A percentile compares a stretch with the other conserved stretches of the same genome.
Conservation (phyloP, 345 rosid genomes). For the Punica granatum region DNA sequence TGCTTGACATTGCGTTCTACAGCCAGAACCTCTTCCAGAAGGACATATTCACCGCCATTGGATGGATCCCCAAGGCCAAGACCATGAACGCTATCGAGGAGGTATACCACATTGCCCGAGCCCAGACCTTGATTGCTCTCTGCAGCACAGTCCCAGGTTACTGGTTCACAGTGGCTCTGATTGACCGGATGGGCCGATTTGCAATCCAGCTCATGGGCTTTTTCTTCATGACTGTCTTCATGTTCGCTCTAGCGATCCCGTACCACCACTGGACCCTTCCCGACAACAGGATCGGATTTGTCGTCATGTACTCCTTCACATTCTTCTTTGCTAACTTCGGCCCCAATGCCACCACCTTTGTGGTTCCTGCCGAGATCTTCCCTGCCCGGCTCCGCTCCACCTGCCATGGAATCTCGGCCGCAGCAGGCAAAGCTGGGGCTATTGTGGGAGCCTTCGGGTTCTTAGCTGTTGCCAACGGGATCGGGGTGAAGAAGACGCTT, state of each 20-base stretch:
- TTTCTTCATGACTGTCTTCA: conserved; percentile 19
- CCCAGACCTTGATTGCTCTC: conserved; percentile 16
- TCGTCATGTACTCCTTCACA: conserved; percentile 9
- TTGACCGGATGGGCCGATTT: conserved; percentile 14
- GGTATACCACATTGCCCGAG: conserved; percentile 13
- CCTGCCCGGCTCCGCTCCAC: conserved; percentile 15
- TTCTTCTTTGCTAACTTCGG: conserved; percentile 13
- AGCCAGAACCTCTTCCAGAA: conserved; percentile 35
- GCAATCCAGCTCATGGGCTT: conserved; percentile 13
- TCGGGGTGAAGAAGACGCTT: conserved; percentile 9
- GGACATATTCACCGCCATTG: conserved; percentile 20
- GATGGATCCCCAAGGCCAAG: conserved; percentile 16
- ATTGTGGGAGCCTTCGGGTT: conserved; percentile 15
- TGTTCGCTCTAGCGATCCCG: conserved; percentile 16
- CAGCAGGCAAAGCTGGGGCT: conserved; percentile 10
- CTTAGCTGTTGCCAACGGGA: conserved; percentile 4
- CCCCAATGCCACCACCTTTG: conserved; percentile 14
- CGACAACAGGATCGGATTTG: conserved; percentile 3
- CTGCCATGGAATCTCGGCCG: conserved; percentile 7
- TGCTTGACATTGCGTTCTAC: conserved; percentile 29
- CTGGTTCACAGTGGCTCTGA: conserved; percentile 15
- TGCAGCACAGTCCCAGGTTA: conserved; percentile 19
- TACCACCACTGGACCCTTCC: conserved; percentile 9
- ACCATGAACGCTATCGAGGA: conserved; percentile 4
- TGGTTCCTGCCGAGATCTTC: conserved; percentile 15